Evolutionary conservation across 345 rosid genomes (phyloP), one percentile per base, ranked within the genome.

Genomic region (Camelina neglecta): DNA sequence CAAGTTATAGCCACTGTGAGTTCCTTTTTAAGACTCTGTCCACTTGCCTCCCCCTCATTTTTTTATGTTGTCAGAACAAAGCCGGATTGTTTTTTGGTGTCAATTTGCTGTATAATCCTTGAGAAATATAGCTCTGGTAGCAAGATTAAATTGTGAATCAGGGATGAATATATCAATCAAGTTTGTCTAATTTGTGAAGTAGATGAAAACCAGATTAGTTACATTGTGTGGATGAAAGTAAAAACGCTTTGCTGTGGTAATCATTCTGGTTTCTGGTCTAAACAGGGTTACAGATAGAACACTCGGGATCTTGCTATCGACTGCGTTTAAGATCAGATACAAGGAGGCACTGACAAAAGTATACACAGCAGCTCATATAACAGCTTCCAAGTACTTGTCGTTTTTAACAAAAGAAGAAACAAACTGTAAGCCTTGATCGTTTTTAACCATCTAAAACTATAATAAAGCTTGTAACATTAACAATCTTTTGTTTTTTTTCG

Each of bases 1-100:
- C 90, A 92, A 95, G 82, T 79, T 92, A 75, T 86, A 82, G 35
- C 96, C 97, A 8, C 21, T 88, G 98, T 95, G 72, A 95, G 99
- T 82, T 47, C 71, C 65, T 63, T 29, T 18, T 29, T n/a, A 26
- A 5, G 20, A 33, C 36, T 12, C 75, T 50, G 2, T 63, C 33
- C 16, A 31, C 50, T 71, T 45, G 16, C 57, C 35, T 71, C 5
- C 56, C 13, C 11, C 10, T 5, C 18, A 29, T 71, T 29, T 15
- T 35, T 35, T 23, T 18, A 45, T 16, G 65, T 21, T 31, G 8
- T 7, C 20, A 53, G 23, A 53, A 39, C 10, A n/a, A 26, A 26
- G 4, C 4, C 29, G 29, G 29, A 3, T 11, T 2, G 0, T 41
- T 45, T 18, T 4, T 50, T 56, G 8, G 15, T 58, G 56, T 18